phyloP scores from a whole-genome alignment of 106 monocot species.

The Triglochin maritima region DNA sequence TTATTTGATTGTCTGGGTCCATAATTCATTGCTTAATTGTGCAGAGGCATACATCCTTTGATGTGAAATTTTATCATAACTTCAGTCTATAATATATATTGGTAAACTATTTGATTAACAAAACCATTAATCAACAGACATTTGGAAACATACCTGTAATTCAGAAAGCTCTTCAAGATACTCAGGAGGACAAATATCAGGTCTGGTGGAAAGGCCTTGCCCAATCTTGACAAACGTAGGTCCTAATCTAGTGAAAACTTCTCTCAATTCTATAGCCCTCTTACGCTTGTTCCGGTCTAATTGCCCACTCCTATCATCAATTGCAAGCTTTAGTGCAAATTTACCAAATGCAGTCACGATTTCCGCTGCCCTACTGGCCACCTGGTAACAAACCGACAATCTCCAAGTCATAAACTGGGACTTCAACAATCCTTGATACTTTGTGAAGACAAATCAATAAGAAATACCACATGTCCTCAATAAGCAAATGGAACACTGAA shows the following conservation, averaged over 20 bases:
- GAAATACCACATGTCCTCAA: too few species aligned
- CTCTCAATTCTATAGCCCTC: slow-evolving; percentile 56
- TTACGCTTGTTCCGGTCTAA: slow-evolving; percentile 34
- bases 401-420: background rate
- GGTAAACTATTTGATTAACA: background rate
- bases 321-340: slow-evolving; percentile 46
- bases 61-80: too few species aligned
- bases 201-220: slow-evolving; percentile 92
- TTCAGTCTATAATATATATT: too few species aligned
- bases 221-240: slow-evolving; percentile 99
- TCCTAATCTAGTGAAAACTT: slow-evolving; percentile 62
- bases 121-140: background rate
- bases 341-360: slow-evolving; percentile 47
- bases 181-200: slow-evolving; percentile 93
- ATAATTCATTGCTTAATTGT: too few species aligned
- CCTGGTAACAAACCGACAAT: slow-evolving; percentile 22
- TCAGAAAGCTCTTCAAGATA: slow-evolving; percentile 90
- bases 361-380: slow-evolving; percentile 41
- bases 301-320: slow-evolving; percentile 53
- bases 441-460: too few species aligned
- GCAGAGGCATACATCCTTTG: too few species aligned
- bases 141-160: slow-evolving; percentile 49
- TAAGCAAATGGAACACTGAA: too few species aligned
- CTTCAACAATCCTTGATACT: too few species aligned
- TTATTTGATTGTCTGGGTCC: too few species aligned